phyloP scores from a whole-genome alignment of 306 rosid genomes.

The Dryas drummondii region DNA sequence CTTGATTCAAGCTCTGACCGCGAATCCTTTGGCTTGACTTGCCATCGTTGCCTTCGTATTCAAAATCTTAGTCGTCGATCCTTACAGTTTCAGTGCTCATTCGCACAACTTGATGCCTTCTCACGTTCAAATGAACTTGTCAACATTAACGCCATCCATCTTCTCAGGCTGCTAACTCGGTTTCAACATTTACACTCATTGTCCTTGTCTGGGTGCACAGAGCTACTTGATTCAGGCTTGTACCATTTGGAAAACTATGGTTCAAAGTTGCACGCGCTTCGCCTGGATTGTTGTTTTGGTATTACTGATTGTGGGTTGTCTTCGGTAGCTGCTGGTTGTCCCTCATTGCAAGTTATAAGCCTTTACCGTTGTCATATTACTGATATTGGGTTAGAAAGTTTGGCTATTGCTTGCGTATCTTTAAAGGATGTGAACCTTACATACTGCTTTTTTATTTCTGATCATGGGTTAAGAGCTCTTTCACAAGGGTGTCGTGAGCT shows the following conservation, averaged over 20 bases:
- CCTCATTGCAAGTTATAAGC: conserved; percentile 41
- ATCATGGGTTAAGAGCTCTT: conserved; percentile 49
- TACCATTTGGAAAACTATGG: conserved; percentile 41
- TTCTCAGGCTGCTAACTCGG: conserved; percentile 48
- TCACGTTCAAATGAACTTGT: conserved; percentile 18
- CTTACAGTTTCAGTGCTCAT: conserved; percentile 53
- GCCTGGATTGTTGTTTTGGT: conserved; percentile 49
- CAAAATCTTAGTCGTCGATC: conserved; percentile 49
- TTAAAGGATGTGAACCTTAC: conserved; percentile 50
- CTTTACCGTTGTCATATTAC: conserved; percentile 51
- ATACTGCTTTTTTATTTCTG: conserved; percentile 48
- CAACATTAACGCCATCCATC: conserved; percentile 34
- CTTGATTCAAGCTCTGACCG: conserved; percentile 45
- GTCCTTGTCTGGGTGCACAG: conserved; percentile 57
- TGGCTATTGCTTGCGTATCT: conserved; percentile 41
- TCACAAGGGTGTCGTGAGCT: conserved; percentile 42
- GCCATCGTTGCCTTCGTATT: conserved; percentile 51
- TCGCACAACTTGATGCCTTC: conserved; percentile 32
- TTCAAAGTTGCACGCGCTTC: conserved; percentile 47
- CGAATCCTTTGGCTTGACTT: conserved; percentile 67
- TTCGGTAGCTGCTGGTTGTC: conserved; percentile 46
- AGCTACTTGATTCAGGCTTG: conserved; percentile 49
- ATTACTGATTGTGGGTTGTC: conserved; percentile 57
- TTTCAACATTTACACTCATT: conserved; percentile 56
- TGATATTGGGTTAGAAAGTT: conserved; percentile 47